Evolutionary conservation across 495 filamentous ascomycete species (phyloP).

Genomic region (Daldinia concentrica): DNA sequence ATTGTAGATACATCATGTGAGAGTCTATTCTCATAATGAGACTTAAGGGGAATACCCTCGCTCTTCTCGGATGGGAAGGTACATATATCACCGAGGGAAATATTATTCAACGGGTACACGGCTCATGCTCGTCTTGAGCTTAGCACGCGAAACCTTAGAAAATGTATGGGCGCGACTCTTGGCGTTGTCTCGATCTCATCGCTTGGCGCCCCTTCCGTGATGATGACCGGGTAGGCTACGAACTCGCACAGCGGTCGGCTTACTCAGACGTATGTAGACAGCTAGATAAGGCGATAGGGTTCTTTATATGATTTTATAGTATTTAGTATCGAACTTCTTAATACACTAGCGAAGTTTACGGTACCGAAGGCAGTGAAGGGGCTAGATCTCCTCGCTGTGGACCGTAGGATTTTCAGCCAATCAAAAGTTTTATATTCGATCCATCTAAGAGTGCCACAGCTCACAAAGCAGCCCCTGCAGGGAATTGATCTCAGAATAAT

Average conservation of each 20-base stretch:
- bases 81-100: neutral
- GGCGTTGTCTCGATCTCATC: slow-evolving; percentile 29
- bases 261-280: neutral
- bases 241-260: neutral
- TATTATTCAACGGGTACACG: slow-evolving; percentile 5
- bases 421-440: neutral
- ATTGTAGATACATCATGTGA: neutral
- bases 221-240: neutral
- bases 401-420: neutral
- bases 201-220: slow-evolving; percentile 30
- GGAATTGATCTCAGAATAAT: slow-evolving; percentile 20
- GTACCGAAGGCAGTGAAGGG: neutral
- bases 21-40: neutral
- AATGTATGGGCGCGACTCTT: slow-evolving; percentile 25
- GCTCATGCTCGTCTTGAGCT: slow-evolving; percentile 5
- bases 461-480: slow-evolving; percentile 15
- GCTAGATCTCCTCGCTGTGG: neutral
- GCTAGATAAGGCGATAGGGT: neutral
- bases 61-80: neutral
- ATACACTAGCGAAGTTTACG: neutral
- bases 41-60: too few species aligned
- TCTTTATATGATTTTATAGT: neutral
- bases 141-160: slow-evolving; percentile 3
- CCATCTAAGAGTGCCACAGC: neutral
- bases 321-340: neutral